A percentile compares a stretch with the other conserved stretches of the same genome.
phyloP scores from a whole-genome alignment of 768 basidiomycete species.

The Obba rivulosa region DNA sequence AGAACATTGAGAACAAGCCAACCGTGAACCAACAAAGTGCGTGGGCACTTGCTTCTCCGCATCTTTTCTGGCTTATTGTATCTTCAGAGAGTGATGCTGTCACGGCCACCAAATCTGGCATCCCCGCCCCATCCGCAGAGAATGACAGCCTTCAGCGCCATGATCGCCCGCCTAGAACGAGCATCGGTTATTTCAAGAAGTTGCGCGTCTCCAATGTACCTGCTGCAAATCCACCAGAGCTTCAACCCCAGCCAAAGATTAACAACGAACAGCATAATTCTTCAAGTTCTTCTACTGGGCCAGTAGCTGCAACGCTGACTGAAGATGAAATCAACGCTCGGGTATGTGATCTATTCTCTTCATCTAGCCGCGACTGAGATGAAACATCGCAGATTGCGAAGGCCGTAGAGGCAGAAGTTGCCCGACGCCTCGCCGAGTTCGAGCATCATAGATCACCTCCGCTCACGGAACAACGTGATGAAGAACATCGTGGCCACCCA shows the following conservation, averaged over 20 bases:
- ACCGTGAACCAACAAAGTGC: slow-evolving; percentile 73
- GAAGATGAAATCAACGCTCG: slow-evolving; percentile 73
- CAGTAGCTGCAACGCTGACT: slow-evolving; percentile 35
- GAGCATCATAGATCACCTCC: slow-evolving; percentile 27
- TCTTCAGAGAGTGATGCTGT: too few relatives aligned
- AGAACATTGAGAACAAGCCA: slow-evolving; percentile 81
- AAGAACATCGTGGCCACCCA: slow-evolving; percentile 39
- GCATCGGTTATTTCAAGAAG: slow-evolving; percentile 8
- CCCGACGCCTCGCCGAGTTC: slow-evolving; percentile 46
- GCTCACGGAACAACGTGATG: slow-evolving; percentile 3
- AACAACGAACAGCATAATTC: too few relatives aligned
- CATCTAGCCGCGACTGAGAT: too few relatives aligned
- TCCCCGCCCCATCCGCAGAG: too few relatives aligned
- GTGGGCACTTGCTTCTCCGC: slow-evolving; percentile 3
- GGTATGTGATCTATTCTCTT: slow-evolving; percentile 32
- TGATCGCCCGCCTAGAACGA: neutral
- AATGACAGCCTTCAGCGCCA: neutral
- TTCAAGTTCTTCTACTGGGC: neutral
- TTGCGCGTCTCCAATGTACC: too few relatives aligned
- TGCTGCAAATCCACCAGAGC: too few relatives aligned
- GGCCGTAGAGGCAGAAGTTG: slow-evolving; percentile 71
- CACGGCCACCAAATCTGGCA: neutral
- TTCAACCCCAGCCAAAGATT: too few relatives aligned
- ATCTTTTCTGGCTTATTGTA: too few relatives aligned
- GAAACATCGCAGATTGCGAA: slow-evolving; percentile 49